These are phyloP conservation scores for Aureoboletus auriporus DNA, from an alignment of 768 basidiomycete species.

Conservation along the genomic window DNA sequence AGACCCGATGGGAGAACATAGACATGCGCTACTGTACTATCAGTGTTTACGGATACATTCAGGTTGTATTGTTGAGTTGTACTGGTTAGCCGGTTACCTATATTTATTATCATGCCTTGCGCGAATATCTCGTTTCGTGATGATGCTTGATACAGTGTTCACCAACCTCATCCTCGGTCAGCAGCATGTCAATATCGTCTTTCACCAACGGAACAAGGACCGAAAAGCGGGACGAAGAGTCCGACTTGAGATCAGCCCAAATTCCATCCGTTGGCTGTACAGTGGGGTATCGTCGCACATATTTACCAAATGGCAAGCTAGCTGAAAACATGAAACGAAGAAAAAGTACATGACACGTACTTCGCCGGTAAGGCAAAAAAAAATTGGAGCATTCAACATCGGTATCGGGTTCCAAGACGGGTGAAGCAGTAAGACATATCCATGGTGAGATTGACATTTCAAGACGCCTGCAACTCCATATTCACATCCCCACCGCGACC, in stretches of 20 bases:
- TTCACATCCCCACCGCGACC: background rate
- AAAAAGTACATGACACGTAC: slow-evolving; percentile 4
- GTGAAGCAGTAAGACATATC: background rate
- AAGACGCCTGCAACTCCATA: background rate
- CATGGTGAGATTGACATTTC: background rate
- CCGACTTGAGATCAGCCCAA: too few species aligned
- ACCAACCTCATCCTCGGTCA: too few species aligned
- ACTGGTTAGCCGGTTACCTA: background rate
- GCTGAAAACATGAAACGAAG: slow-evolving; percentile 14
- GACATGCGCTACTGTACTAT: too few species aligned
- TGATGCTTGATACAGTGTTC: too few species aligned
- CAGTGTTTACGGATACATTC: background rate
- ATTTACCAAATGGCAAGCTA: background rate
- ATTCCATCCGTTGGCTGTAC: background rate
- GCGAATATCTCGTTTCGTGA: too few species aligned
- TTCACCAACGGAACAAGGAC: too few species aligned
- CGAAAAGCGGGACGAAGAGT: too few species aligned
- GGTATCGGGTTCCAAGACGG: background rate
- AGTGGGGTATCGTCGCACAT: background rate
- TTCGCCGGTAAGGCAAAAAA: background rate
- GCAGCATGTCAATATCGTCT: too few species aligned
- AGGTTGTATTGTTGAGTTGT: slow-evolving; percentile 6
- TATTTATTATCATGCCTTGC: too few species aligned
- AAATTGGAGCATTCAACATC: background rate
- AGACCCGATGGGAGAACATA: background rate